A percentile compares a stretch with the other conserved stretches of the same genome.
phyloP scores from a whole-genome alignment of 345 rosid genomes.

The Acer saccharum region DNA sequence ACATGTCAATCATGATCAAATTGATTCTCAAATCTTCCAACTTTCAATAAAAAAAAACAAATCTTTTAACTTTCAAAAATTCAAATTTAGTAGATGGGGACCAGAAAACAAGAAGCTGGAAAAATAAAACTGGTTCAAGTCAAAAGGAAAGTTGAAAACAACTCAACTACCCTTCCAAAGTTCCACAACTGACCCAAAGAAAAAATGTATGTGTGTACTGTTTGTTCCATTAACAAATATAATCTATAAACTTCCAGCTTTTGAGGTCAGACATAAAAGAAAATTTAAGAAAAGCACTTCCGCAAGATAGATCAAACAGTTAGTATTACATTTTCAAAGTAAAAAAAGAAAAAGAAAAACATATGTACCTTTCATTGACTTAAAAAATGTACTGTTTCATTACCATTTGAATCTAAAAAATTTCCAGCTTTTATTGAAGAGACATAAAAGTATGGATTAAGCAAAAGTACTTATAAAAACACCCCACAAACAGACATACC shows the following conservation, averaged over 20 bases:
- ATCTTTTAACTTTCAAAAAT: constrained; percentile 16
- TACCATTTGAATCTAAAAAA: constrained; percentile 8
- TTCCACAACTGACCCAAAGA: background rate
- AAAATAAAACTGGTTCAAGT: background rate
- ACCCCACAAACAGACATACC: constrained; percentile 11
- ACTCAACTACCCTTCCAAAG: background rate
- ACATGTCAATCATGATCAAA: too few species aligned
- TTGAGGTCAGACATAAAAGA: background rate
- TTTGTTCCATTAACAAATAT: background rate
- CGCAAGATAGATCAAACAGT: background rate
- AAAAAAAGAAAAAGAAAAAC: too few species aligned
- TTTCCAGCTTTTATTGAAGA: constrained; percentile 14
- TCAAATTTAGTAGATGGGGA: constrained; percentile 7
- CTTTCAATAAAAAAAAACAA: background rate
- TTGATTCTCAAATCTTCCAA: too few species aligned
- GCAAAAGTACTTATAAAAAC: constrained; percentile 6
- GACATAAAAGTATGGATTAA: constrained; percentile 25
- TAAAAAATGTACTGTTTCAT: constrained; percentile 23
- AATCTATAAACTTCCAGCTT: background rate
- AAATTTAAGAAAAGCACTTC: background rate
- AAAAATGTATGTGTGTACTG: background rate
- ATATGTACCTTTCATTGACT: constrained; percentile 13
- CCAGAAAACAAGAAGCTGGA: constrained; percentile 10
- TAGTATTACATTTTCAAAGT: too few species aligned
- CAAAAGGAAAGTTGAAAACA: constrained; percentile 20